Evolutionary conservation across 306 rosid species (phyloP).

Genomic region (Quillaja saponaria): DNA sequence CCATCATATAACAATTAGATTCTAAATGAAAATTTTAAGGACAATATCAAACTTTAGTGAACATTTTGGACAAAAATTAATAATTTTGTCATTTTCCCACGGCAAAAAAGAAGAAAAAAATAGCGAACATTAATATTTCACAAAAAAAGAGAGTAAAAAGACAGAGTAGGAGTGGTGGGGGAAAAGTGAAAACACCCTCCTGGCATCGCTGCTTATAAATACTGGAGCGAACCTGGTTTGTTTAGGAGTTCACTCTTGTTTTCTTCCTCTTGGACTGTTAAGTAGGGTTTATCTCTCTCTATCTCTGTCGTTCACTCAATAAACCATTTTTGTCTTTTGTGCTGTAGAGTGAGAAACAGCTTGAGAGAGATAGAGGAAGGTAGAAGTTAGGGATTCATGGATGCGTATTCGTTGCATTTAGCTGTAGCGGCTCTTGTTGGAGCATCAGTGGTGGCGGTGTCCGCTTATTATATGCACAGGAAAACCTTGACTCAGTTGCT

Average conservation of each 20-base stretch:
- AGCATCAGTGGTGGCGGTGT: conserved; percentile 84
- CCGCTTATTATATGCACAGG: conserved; percentile 91
- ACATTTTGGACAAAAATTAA: too few relatives aligned
- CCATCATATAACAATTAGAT: too few relatives aligned
- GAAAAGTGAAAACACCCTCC: not conserved
- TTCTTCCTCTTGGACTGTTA: conserved; percentile 16
- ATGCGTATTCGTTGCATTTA: conserved; percentile 73
- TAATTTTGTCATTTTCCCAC: too few relatives aligned
- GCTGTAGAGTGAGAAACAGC: not conserved
- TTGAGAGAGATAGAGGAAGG: conserved; percentile 15
- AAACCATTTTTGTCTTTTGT: not conserved
- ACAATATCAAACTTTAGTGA: too few relatives aligned
- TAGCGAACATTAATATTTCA: not conserved
- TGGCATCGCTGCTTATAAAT: conserved; percentile 48
- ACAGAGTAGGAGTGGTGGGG: conserved; percentile 23
- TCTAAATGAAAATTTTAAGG: too few relatives aligned
- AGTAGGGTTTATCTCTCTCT: conserved; percentile 50
- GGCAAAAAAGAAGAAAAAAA: not conserved
- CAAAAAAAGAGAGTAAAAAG: not conserved
- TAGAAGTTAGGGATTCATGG: conserved; percentile 52
- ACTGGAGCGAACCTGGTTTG: conserved; percentile 8
- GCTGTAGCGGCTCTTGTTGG: conserved; percentile 96
- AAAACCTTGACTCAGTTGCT: conserved; percentile 83
- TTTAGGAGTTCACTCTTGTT: conserved; percentile 10
- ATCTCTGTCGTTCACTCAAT: not conserved